phyloP scores from a whole-genome alignment of 352 stramenopile genomes.

The Phytophthora constricta region DNA sequence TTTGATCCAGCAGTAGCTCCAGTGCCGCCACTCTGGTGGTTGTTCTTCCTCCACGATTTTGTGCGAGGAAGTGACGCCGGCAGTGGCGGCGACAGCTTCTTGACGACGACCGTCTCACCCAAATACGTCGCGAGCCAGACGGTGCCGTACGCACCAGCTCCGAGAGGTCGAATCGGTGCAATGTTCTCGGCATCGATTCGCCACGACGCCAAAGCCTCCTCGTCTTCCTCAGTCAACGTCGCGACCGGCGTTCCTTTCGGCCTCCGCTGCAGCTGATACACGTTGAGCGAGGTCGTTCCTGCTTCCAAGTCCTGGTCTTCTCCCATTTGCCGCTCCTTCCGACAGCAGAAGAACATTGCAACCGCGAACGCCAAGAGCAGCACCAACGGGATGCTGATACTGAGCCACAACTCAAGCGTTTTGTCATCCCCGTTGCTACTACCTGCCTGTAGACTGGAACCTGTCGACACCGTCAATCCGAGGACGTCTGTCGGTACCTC shows the following conservation, averaged over 20 bases:
- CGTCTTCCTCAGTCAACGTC: conserved; percentile 42
- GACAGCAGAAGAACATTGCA: conserved; percentile 38
- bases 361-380: conserved; percentile 27
- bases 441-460: not conserved
- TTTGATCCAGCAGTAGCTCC: conserved; percentile 18
- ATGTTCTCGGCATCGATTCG: conserved; percentile 52
- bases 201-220: conserved; percentile 61
- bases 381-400: conserved; percentile 39
- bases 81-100: conserved; percentile 52
- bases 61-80: conserved; percentile 33
- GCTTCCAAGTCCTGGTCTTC: conserved; percentile 13
- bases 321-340: conserved; percentile 12
- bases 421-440: conserved; percentile 14
- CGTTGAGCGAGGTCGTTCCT: not conserved
- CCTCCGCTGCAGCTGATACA: conserved; percentile 16
- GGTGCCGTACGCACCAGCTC: conserved; percentile 47
- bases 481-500: not conserved
- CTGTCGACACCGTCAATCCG: not conserved
- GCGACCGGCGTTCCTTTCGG: conserved; percentile 4
- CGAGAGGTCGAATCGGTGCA: conserved; percentile 42
- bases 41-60: conserved; percentile 40
- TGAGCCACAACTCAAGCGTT: conserved; percentile 34
- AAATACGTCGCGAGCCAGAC: conserved; percentile 64
- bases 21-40: conserved; percentile 26
- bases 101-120: conserved; percentile 53